A percentile compares a stretch with the other conserved stretches of the same genome.
phyloP scores from a whole-genome alignment of 345 rosid genomes.

The Erodium maritimum region DNA sequence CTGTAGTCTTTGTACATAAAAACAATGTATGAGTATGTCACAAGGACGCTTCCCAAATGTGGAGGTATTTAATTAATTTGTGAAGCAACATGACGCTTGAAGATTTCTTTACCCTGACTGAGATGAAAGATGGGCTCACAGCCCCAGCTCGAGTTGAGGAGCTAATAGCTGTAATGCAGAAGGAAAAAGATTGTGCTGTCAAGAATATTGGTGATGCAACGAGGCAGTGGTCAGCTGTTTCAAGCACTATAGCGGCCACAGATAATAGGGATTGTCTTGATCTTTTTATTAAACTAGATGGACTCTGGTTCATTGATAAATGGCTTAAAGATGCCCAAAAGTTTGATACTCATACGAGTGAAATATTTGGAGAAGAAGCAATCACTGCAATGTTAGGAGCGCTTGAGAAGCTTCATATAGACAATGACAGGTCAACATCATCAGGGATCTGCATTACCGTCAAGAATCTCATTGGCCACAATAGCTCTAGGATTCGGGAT shows the following conservation, averaged over 20 bases:
- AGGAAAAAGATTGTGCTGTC: slow-evolving; percentile 48
- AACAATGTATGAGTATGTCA: slow-evolving; percentile 10
- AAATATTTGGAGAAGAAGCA: slow-evolving; percentile 53
- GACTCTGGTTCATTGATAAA: slow-evolving; percentile 53
- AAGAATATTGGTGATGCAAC: slow-evolving; percentile 62
- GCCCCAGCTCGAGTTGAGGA: slow-evolving; percentile 67
- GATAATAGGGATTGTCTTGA: slow-evolving; percentile 81
- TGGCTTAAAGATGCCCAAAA: slow-evolving; percentile 68
- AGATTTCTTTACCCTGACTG: slow-evolving; percentile 79
- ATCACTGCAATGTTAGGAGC: slow-evolving; percentile 61
- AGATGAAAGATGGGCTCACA: slow-evolving; percentile 87
- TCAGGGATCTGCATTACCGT: slow-evolving; percentile 72
- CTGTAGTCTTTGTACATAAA: slow-evolving; percentile 26
- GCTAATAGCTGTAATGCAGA: slow-evolving; percentile 58
- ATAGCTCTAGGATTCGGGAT: slow-evolving; percentile 49
- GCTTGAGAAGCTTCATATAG: slow-evolving; percentile 57
- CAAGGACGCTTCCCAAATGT: slow-evolving; percentile 9
- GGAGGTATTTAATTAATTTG: slow-evolving; percentile 20
- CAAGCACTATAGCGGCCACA: slow-evolving; percentile 65
- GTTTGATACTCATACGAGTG: slow-evolving; percentile 30
- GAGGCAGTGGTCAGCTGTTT: slow-evolving; percentile 90
- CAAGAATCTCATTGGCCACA: slow-evolving; percentile 55
- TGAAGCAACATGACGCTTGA: slow-evolving; percentile 74
- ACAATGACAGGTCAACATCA: slow-evolving; percentile 48
- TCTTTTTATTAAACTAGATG: slow-evolving; percentile 74